Percentiles rank a stretch among this genome's conserved stretches.
Evolutionary conservation across 345 rosid genomes (phyloP).

Genomic region (Populus tremula): DNA sequence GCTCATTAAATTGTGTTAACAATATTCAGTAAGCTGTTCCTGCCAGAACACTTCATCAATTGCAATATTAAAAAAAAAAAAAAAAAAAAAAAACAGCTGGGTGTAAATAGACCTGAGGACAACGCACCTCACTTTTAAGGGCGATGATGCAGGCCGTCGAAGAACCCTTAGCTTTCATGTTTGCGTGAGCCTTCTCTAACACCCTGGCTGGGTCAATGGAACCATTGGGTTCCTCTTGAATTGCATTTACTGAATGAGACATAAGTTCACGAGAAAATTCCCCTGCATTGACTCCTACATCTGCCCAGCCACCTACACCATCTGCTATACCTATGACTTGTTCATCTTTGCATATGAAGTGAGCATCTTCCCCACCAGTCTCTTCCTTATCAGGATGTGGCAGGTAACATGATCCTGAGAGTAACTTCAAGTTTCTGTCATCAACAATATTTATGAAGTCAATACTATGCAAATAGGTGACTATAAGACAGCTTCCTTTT

Average conservation of each 20-base stretch:
- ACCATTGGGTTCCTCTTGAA: slow-evolving; percentile 20
- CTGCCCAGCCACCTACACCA: slow-evolving; percentile 38
- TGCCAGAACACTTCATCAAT: background rate
- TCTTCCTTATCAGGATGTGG: slow-evolving; percentile 38
- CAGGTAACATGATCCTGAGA: slow-evolving; percentile 29
- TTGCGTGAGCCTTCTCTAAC: slow-evolving; percentile 33
- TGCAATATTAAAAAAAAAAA: background rate
- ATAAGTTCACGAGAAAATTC: slow-evolving; percentile 30
- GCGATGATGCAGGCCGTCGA: slow-evolving; percentile 37
- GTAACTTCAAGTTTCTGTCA: slow-evolving; percentile 28
- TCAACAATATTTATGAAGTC: slow-evolving; percentile 8
- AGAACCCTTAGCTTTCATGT: slow-evolving; percentile 29
- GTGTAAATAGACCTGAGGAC: background rate
- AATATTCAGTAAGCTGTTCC: background rate
- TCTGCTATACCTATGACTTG: slow-evolving; percentile 30
- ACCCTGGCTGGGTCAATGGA: slow-evolving; percentile 27
- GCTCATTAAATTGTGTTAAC: background rate
- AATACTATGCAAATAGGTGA: slow-evolving; percentile 16
- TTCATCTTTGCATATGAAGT: slow-evolving; percentile 26
- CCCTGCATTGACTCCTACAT: slow-evolving; percentile 28
- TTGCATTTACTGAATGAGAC: slow-evolving; percentile 27
- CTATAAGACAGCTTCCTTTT: background rate
- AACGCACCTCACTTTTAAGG: slow-evolving; percentile 26
- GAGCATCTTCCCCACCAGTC: slow-evolving; percentile 33
- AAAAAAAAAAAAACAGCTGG: background rate